Percentiles rank a stretch among this genome's conserved stretches.
Evolutionary conservation across 106 monocot species (phyloP).

Genomic region (Dioscorea zingiberensis): DNA sequence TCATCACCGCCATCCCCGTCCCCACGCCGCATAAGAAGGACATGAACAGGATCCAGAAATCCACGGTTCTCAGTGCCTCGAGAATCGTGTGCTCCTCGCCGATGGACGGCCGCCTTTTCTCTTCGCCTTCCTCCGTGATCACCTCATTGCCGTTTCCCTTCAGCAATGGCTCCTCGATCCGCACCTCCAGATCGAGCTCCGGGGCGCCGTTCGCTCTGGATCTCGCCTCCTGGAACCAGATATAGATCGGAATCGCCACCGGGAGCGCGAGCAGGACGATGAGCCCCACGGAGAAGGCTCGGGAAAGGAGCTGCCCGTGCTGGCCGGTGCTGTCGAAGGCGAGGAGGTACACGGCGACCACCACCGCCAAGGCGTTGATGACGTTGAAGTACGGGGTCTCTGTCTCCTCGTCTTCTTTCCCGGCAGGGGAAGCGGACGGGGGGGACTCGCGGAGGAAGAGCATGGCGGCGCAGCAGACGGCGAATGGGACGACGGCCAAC

Average conservation of each 20-base stretch:
- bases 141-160: neutral
- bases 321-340: slow-evolving; percentile 53
- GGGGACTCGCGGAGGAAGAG: slow-evolving; percentile 59
- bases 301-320: slow-evolving; percentile 24
- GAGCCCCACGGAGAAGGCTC: slow-evolving; percentile 41
- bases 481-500: slow-evolving; percentile 60
- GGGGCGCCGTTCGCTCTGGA: neutral
- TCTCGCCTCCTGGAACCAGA: slow-evolving; percentile 16
- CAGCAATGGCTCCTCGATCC: slow-evolving; percentile 8
- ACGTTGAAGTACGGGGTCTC: slow-evolving; percentile 39
- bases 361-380: slow-evolving; percentile 62
- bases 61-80: slow-evolving; percentile 45
- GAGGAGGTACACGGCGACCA: slow-evolving; percentile 72
- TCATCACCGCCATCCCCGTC: slow-evolving; percentile 92
- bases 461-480: slow-evolving; percentile 69
- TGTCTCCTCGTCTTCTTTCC: slow-evolving; percentile 13
- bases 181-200: neutral
- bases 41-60: slow-evolving; percentile 88
- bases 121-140: neutral
- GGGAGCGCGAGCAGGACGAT: slow-evolving; percentile 66
- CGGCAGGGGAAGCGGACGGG: neutral
- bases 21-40: slow-evolving; percentile 90
- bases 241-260: slow-evolving; percentile 37
- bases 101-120: slow-evolving; percentile 25
- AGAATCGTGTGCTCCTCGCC: slow-evolving; percentile 82